A percentile compares a stretch with the other conserved stretches of the same genome.
Evolutionary conservation across 225 moss, liverwort and hornwort species (phyloP).

Genomic region (Climacium dendroides): DNA sequence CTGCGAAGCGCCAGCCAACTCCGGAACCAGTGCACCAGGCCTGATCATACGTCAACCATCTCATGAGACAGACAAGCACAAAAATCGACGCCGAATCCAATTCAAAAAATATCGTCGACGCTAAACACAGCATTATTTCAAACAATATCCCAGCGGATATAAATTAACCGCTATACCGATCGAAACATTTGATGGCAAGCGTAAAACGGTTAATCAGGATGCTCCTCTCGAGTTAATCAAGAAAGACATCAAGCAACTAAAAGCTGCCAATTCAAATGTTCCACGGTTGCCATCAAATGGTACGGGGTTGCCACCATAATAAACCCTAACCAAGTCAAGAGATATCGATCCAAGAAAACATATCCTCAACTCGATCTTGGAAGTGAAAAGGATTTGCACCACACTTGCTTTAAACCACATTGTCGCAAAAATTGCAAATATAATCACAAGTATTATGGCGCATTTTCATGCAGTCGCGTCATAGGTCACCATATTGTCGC

Average conservation of each 20-base stretch:
- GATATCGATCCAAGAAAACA: background rate
- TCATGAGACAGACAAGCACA: background rate
- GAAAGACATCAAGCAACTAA: background rate
- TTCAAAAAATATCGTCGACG: background rate
- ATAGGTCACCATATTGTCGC: background rate
- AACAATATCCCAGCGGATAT: background rate
- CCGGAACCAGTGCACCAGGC: slow-evolving; percentile 51
- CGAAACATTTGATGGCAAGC: background rate
- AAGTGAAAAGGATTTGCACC: background rate
- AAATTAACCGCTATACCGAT: background rate
- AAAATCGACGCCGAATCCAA: background rate
- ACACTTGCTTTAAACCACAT: background rate
- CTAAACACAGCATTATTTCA: background rate
- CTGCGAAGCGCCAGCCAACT: slow-evolving; percentile 72
- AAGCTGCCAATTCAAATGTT: background rate
- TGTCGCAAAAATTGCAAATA: background rate
- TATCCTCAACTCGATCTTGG: background rate
- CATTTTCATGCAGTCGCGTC: background rate
- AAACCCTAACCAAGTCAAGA: slow-evolving; percentile 1
- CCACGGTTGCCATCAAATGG: background rate
- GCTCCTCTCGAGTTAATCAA: background rate
- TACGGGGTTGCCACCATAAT: background rate
- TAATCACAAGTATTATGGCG: background rate
- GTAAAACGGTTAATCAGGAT: background rate
- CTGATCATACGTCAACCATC: slow-evolving; percentile 23